phyloP scores from a whole-genome alignment of 805 yeast species.

The Metschnikowia santaceciliae region DNA sequence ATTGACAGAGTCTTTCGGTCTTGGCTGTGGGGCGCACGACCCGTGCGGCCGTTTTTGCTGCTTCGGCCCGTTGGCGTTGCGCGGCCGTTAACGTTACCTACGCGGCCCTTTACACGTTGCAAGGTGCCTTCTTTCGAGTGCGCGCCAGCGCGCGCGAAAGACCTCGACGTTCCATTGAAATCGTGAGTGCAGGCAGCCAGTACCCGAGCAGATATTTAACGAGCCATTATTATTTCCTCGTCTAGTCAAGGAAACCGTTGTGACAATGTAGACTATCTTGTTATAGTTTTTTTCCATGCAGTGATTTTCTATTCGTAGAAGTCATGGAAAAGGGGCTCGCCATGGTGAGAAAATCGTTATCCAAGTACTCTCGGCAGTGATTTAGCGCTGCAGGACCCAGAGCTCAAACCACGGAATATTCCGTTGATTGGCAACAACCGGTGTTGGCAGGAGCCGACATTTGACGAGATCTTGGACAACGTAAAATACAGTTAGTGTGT shows the following conservation, averaged over 20 bases:
- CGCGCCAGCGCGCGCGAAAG: neutral
- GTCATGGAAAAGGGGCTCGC: neutral
- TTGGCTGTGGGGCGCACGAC: neutral
- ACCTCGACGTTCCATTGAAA: neutral
- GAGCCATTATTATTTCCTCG: neutral
- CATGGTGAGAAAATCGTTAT: neutral
- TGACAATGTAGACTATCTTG: neutral
- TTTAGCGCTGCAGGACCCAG: neutral
- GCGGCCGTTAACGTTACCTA: neutral
- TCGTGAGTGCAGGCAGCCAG: neutral
- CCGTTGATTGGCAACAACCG: neutral
- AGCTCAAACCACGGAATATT: neutral
- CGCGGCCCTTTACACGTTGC: neutral
- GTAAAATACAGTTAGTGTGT: no score
- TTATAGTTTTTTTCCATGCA: neutral
- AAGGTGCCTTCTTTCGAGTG: neutral
- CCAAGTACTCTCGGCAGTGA: neutral
- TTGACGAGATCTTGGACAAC: neutral
- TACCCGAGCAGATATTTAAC: neutral
- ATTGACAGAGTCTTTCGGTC: no score
- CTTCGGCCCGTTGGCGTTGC: neutral
- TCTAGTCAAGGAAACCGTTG: no score
- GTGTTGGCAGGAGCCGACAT: neutral
- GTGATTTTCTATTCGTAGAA: neutral
- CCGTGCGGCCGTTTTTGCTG: neutral